phyloP scores from a whole-genome alignment of 805 yeast species.

The Kluyveromyces aestuarii region DNA sequence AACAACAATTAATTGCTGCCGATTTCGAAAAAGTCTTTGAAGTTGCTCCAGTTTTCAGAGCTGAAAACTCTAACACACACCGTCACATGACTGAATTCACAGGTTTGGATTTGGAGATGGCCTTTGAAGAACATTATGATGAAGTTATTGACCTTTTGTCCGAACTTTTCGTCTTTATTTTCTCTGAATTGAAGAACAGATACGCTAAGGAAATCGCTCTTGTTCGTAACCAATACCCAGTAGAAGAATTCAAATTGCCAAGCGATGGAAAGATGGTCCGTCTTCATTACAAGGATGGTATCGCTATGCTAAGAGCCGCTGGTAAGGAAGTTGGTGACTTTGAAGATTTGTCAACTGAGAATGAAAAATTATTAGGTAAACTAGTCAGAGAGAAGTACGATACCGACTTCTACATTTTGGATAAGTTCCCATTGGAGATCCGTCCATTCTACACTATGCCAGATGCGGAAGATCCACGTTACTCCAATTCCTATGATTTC shows the following conservation, averaged over 20 bases:
- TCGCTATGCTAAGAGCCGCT: conserved; percentile 71
- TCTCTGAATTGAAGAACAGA: conserved; percentile 71
- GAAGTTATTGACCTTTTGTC: conserved; percentile 61
- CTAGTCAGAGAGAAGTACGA: conserved; percentile 88
- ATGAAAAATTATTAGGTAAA: conserved; percentile 88
- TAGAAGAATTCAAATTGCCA: conserved; percentile 94
- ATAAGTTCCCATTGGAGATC: conserved; percentile 93
- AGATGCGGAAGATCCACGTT: conserved; percentile 80
- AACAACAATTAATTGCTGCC: conserved; percentile 96
- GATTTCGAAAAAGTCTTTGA: conserved; percentile 96
- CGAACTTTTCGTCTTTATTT: conserved; percentile 81
- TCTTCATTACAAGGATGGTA: conserved; percentile 84
- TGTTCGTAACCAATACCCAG: conserved; percentile 92
- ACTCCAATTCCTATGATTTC: conserved; percentile 97
- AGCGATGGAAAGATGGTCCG: conserved; percentile 89
- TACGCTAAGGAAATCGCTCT: conserved; percentile 76
- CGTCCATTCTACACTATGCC: conserved; percentile 99
- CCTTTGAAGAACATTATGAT: conserved; percentile 96
- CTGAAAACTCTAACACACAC: conserved; percentile 97
- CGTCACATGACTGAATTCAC: conserved; percentile 99
- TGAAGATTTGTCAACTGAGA: conserved; percentile 88
- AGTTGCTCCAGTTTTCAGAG: conserved; percentile 97
- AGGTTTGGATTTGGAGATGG: conserved; percentile 96
- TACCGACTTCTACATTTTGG: conserved; percentile 96
- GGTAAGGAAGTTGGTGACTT: conserved; percentile 73